phyloP scores from a whole-genome alignment of 805 yeast species.

The Schwanniomyces occidentalis region DNA sequence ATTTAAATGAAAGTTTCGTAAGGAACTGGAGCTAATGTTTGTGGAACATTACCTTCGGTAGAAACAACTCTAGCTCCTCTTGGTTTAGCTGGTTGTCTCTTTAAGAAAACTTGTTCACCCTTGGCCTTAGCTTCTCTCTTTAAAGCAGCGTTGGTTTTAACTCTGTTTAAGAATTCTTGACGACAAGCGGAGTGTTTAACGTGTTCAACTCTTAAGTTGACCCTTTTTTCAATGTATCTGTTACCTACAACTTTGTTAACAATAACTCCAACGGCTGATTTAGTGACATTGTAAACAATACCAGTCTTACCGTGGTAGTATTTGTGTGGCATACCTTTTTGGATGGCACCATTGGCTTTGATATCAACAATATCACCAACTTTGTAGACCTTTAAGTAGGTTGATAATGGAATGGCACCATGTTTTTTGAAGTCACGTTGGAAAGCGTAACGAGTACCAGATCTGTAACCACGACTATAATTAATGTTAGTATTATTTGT shows the following conservation, averaged over 20 bases:
- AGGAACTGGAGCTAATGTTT: constrained; percentile 98
- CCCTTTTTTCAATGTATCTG: constrained; percentile 99
- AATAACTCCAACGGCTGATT: constrained; percentile 96
- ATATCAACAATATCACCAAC: constrained; percentile 99
- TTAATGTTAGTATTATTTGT: constrained; percentile 12
- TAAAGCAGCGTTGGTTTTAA: constrained; percentile 92
- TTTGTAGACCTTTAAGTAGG: constrained; percentile 96
- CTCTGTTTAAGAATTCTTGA: constrained; percentile 98
- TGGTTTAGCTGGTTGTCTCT: constrained; percentile 99
- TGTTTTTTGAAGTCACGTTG: constrained; percentile 99
- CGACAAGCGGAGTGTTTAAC: constrained; percentile 99
- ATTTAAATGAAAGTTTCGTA: constrained; percentile 98
- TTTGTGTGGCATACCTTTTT: constrained; percentile 99
- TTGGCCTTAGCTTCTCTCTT: constrained; percentile 91
- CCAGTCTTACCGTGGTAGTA: constrained; percentile 99
- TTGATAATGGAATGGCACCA: constrained; percentile 91
- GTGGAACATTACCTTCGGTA: constrained; percentile 83
- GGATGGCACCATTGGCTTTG: constrained; percentile 98
- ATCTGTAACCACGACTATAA: constrained; percentile 90
- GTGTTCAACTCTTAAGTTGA: constrained; percentile 98
- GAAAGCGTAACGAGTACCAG: constrained; percentile 99
- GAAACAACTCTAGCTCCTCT: constrained; percentile 87
- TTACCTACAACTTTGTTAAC: constrained; percentile 97
- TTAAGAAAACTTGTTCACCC: constrained; percentile 87
- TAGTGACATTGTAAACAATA: constrained; percentile 98